Base-by-base conservation (phyloP, 2,329 filamentous ascomycete genomes). In the Pseudovirgaria hyperparasitica region DNA sequence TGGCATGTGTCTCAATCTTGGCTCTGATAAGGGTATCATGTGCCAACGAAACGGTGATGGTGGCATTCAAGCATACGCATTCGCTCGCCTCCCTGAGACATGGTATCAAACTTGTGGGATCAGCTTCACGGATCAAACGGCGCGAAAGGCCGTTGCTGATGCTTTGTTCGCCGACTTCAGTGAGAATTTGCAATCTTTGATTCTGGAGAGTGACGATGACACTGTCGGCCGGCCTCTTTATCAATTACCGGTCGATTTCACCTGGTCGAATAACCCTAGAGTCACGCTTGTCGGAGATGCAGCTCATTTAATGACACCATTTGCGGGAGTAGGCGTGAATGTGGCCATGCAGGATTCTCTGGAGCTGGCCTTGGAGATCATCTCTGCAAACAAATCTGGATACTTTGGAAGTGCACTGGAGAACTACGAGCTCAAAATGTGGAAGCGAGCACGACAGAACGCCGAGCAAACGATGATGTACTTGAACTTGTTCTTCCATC, bases 321-420 rank as follows among this genome's bases (percentile, higher is more conserved):
- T 62, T 32, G 64, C 63, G 2, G 70, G 69, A 7, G 67, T 69
- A 30, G 70, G 69, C 3, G 67, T 72, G 22, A 72, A 73, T 36
- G 46, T 60, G 16, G 67, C 60, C 3, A 54, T 75, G 37, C 52
- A 60, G 28, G 70, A 74, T 37, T 61, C 67, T 9, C 42, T 63
- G 35, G 43, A 56, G 16, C 53, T 73, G 12, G 60, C 62, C 1
- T 41, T 50, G 16, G 52, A 55, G 5, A 62, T 70, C 33, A 40
- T 54, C n/a, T n/a, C n/a, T n/a, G n/a, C n/a, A n/a, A n/a, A n/a
- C n/a, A n/a, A n/a, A 25, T 32, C 34, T 36, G 6, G 32, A 41
- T 4, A 23, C 34, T 17, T 29, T 51, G 5, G 36, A 40, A n/a
- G n/a, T n/a, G n/a, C 46, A 1, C 37, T 50, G 3, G 22, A 12